Conservation (phyloP, 768 basidiomycete genomes). For the Kwoniella europaea region DNA sequence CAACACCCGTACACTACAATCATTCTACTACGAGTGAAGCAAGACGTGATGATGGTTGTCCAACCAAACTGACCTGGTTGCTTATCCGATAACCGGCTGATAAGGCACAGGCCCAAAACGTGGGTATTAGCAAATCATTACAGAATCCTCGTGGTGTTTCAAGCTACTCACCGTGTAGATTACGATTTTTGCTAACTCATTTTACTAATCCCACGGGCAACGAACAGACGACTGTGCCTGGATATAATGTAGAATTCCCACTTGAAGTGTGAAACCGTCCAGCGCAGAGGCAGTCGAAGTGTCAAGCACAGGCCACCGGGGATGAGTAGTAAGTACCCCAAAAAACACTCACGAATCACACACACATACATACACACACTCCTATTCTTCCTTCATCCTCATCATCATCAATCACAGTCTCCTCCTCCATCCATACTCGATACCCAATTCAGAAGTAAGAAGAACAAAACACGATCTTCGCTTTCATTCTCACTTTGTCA, state of each 20-base stretch:
- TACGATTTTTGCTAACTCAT: not conserved
- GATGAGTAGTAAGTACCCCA: not conserved
- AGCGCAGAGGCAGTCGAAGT: not conserved
- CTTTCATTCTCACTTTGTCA: not conserved
- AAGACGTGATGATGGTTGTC: no score
- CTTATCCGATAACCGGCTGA: slow-evolving; percentile 7
- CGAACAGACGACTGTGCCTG: not conserved
- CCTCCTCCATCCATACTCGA: not conserved
- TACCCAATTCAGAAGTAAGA: not conserved
- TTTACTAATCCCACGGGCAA: not conserved
- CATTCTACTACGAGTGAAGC: no score
- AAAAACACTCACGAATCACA: not conserved
- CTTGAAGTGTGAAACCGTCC: not conserved
- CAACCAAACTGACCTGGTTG: not conserved
- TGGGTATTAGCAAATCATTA: not conserved
- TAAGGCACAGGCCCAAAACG: not conserved
- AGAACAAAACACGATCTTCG: not conserved
- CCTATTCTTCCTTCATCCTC: not conserved
- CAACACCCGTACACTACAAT: no score
- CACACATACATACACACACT: not conserved
- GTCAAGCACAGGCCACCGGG: not conserved
- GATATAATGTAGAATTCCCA: not conserved
- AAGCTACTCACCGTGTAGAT: not conserved
- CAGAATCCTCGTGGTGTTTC: not conserved
- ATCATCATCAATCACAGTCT: not conserved